Evolutionary conservation across 176 grass and related monocot genomes (phyloP), one percentile per base, ranked within the genome.

Genomic region (Oryza officinalis): DNA sequence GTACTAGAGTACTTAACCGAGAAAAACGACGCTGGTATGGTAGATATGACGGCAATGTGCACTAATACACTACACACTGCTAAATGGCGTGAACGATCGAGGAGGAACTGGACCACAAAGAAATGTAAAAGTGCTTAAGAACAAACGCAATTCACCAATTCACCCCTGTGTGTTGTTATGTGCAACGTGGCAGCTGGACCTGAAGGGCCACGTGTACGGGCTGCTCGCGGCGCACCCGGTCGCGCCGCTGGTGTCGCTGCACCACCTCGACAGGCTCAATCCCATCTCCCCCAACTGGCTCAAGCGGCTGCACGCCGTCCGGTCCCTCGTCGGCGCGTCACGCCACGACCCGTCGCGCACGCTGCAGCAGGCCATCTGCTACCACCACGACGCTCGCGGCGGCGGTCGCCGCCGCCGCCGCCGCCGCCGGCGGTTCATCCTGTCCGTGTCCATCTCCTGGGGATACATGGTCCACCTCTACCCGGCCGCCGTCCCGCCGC

Each of bases 381-480:
- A 86, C 78, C 40, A 77, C 41, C 46, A 38, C 43, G 27, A 38
- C 43, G 27, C 70, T 5, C 68, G 20, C 68, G 35, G 22, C 60
- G 8, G 2, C 52, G 12, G 6, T 0, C 4, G 45, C 46, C 32
- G 45, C 46, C 32, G 32, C 4, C 13, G 13, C 4, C 68, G 45
- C 12, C 26, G 18, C 5, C 52, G 57, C 5, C 57, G 22, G 22
- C 7, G 18, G 26, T 8, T 74, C 63, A 66, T 54, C 12, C 85
- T 82, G 74, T 90, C 92, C 40, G 88, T 88, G 33, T 94, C 92
- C 3, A 79, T 90, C 27, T 94, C 91, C 30, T 93, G 91, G 88
- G 91, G 91, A 31, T 88, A 90, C 88, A 80, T 80, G 2, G 88
- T 86, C 20, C 85, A 93, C 83, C 37, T 90, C 57, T 88, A 90